These are phyloP conservation scores for Aspergillus bombycis DNA, from an alignment of 2,329 filamentous ascomycete species.

Conservation along the genomic window DNA sequence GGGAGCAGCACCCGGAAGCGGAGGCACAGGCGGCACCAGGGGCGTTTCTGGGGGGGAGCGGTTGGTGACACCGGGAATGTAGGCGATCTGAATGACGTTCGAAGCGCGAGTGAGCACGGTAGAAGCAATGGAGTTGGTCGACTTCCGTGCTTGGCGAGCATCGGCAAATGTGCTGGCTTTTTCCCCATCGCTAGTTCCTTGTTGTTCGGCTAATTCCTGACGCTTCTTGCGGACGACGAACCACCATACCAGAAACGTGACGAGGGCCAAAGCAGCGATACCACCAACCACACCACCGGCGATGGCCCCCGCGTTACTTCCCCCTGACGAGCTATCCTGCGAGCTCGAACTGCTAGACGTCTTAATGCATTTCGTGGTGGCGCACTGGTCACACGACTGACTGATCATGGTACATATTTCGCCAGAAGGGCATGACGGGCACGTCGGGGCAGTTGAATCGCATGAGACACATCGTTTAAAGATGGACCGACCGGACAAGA, in stretches of 20 bases:
- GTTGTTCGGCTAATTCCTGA: slow-evolving; percentile 58
- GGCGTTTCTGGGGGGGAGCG: slow-evolving; percentile 83
- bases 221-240: slow-evolving; percentile 81
- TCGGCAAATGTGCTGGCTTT: slow-evolving; percentile 56
- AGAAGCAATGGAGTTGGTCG: slow-evolving; percentile 91
- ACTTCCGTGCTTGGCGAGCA: slow-evolving; percentile 66
- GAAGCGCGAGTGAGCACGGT: slow-evolving; percentile 94
- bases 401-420: slow-evolving; percentile 64
- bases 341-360: slow-evolving; percentile 37
- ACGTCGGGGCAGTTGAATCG: slow-evolving; percentile 55
- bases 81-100: slow-evolving; percentile 99
- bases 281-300: slow-evolving; percentile 90
- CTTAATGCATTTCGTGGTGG: slow-evolving; percentile 59
- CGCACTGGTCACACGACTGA: slow-evolving; percentile 63
- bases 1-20: slow-evolving; percentile 71
- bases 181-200: slow-evolving; percentile 53
- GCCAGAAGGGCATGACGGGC: slow-evolving; percentile 60
- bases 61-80: slow-evolving; percentile 96
- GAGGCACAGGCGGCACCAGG: slow-evolving; percentile 88
- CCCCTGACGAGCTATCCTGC: slow-evolving; percentile 31
- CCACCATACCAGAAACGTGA: slow-evolving; percentile 82
- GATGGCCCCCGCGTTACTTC: slow-evolving; percentile 79
- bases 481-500: slow-evolving; percentile 29
- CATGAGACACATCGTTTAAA: slow-evolving; percentile 59
- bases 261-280: slow-evolving; percentile 70